A percentile compares a stretch with the other conserved stretches of the same genome.
Evolutionary conservation across 805 yeast genomes (phyloP).

Genomic region (Myxozyma mucilagina): DNA sequence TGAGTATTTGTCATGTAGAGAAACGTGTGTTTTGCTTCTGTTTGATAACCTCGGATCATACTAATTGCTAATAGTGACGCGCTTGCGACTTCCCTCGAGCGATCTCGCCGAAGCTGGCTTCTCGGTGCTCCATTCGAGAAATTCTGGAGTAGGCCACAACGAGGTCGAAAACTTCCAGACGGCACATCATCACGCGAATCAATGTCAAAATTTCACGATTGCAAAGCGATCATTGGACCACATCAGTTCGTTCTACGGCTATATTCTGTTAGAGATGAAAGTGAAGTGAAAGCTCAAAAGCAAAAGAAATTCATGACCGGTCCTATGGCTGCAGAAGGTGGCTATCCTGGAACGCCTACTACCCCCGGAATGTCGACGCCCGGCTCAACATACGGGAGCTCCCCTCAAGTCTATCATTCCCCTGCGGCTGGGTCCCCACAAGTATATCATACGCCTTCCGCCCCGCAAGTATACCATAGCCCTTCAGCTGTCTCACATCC

Average conservation of each 20-base stretch:
- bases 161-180: conserved; percentile 52
- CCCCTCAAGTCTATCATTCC: too few relatives aligned
- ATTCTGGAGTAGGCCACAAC: conserved; percentile 75
- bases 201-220: conserved; percentile 85
- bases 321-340: conserved; percentile 8
- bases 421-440: neutral
- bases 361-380: too few relatives aligned
- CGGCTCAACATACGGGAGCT: too few relatives aligned
- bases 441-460: neutral
- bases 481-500: neutral
- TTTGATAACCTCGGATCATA: neutral
- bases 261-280: conserved; percentile 83
- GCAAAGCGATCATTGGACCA: conserved; percentile 73
- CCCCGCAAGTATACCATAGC: neutral
- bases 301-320: conserved; percentile 38
- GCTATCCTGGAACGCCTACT: neutral
- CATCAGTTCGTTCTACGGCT: conserved; percentile 75
- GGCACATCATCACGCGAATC: conserved; percentile 70
- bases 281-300: neutral
- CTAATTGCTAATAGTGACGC: conserved; percentile 5
- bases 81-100: conserved; percentile 51
- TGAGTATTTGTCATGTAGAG: conserved; percentile 68
- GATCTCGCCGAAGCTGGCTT: conserved; percentile 70
- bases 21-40: conserved; percentile 49
- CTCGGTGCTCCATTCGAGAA: conserved; percentile 68